Base-by-base conservation (phyloP, 2,329 filamentous ascomycete species). In the Diplodia corticola region DNA sequence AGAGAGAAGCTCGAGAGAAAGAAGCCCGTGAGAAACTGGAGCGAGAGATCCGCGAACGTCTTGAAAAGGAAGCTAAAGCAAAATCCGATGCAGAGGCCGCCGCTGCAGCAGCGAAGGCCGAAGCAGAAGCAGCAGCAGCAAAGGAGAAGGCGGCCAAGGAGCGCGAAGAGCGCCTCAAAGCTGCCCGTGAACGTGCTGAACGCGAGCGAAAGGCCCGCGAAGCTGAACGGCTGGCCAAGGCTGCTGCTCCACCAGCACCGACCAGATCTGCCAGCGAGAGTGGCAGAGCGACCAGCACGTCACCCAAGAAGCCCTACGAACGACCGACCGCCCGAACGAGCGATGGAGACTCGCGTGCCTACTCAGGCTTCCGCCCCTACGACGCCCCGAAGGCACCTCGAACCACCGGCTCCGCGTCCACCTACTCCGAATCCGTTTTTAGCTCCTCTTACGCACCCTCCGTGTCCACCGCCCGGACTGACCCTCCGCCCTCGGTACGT, bases 391-490 rank as follows among this genome's bases (percentile, higher is more conserved):
- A 71, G 65, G 48, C 90, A n/a, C 82, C 86, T 20, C 89, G 90
- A 30, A 90, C 90, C 50, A 22, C 69, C 17, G 66, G 55, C 22
- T 74, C 77, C 73, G 79, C 80, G 10, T 81, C 79, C 0, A 82
- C 89, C 26, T 88, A 89, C 72, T 96, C 93, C 17, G 92, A 96
- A 73, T 91, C 63, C 51, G 63, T 65, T 26, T 26, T 37, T 20
- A 54, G 50, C 6, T 65, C 90, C 15, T 96, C 92, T 0, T 97
- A 94, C 78, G 90, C 92, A 2, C 86, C 91, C 1, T 96, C 92
- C 10, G 88, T 92, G 67, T 93, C 91, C 17, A 97, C 93, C 0
- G 85, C 91, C 12, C 88, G 88, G 67, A 96, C 93, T 6, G 92
- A 91, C 5, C 91, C 93, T 9, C 92, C 93, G 17, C 89, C 91